Percentiles rank a stretch among this genome's conserved stretches.
phyloP scores from a whole-genome alignment of 1,139 yeast genomes.

The Spathaspora sp. region DNA sequence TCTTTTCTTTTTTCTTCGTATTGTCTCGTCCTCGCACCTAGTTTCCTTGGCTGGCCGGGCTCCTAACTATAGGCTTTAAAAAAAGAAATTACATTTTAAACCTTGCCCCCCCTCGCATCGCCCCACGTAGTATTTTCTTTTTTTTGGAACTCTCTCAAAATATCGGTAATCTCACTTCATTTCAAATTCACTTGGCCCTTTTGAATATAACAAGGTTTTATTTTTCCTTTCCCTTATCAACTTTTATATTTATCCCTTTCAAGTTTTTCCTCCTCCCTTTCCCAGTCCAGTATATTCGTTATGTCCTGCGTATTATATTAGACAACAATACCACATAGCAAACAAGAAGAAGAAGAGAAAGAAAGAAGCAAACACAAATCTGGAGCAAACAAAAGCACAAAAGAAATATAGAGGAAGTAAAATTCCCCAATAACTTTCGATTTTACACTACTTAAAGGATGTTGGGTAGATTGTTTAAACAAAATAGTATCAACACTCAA shows the following conservation, averaged over 20 bases:
- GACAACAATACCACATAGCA: background rate
- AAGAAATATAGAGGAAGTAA: background rate
- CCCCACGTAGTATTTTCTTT: background rate
- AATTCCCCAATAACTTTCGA: background rate
- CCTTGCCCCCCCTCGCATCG: slow-evolving; percentile 2
- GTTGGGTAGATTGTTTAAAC: slow-evolving; percentile 32
- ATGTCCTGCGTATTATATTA: background rate
- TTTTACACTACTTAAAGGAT: slow-evolving; percentile 11
- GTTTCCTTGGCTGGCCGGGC: background rate
- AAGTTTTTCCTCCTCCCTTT: background rate
- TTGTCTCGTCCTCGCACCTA: background rate
- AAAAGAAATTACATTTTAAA: background rate
- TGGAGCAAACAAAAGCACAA: background rate
- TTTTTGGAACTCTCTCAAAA: no score
- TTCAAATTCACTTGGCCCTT: background rate
- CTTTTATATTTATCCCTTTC: background rate
- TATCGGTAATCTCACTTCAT: background rate
- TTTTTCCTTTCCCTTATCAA: background rate
- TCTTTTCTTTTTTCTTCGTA: background rate
- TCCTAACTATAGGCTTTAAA: background rate
- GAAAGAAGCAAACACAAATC: background rate
- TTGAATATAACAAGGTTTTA: background rate
- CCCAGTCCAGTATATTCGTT: slow-evolving; percentile 1
- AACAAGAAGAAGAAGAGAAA: background rate
- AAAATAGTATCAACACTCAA: slow-evolving; percentile 15